Conservation (phyloP, 441 rosid species). For the Pelargonium fulgidum region DNA sequence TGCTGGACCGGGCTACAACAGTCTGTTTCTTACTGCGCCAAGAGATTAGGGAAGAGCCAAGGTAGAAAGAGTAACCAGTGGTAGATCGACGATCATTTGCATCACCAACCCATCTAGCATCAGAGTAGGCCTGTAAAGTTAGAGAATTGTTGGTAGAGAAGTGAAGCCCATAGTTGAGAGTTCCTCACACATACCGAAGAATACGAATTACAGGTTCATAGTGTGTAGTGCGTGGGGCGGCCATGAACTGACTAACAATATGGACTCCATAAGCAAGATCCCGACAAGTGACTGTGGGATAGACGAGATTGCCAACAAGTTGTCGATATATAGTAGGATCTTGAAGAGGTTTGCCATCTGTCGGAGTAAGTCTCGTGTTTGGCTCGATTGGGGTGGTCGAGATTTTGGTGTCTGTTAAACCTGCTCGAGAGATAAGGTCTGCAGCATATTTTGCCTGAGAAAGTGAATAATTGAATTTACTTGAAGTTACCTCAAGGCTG, state of each 20-base stretch:
- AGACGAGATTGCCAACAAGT: background rate
- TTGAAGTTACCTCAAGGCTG: too few relatives aligned
- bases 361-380: too few relatives aligned
- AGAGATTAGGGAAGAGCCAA: background rate
- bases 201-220: background rate
- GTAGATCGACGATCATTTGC: background rate
- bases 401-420: too few relatives aligned
- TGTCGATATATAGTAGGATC: too few relatives aligned
- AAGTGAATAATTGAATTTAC: too few relatives aligned
- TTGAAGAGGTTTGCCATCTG: too few relatives aligned
- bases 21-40: background rate
- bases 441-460: too few relatives aligned
- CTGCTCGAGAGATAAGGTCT: too few relatives aligned
- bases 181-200: background rate
- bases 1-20: background rate
- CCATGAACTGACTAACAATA: background rate
- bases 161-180: background rate
- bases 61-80: background rate
- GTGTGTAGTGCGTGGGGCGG: background rate
- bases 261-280: background rate
- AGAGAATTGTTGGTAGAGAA: background rate
- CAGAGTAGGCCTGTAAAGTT: background rate
- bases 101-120: background rate
- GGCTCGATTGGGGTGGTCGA: too few relatives aligned
- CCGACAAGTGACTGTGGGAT: background rate